Percentiles rank a stretch among this genome's conserved stretches.
Evolutionary conservation across 352 stramenopile species (phyloP).

Genomic region (Halophytophthora polymorphica): DNA sequence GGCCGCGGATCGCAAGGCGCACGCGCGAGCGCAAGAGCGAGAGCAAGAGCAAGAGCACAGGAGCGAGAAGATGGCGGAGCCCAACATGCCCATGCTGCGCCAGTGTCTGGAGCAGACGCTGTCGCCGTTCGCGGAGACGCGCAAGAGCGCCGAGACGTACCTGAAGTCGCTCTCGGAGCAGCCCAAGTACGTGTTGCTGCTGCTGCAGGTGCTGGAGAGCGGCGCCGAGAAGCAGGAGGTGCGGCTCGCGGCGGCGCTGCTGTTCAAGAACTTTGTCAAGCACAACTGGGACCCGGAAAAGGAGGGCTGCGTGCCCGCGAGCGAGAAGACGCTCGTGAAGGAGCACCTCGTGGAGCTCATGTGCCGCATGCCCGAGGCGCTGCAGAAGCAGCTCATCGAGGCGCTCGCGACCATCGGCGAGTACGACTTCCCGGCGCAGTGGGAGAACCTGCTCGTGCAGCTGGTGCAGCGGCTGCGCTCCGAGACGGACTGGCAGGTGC

Average conservation of each 20-base stretch:
- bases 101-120: constrained; percentile 77
- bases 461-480: constrained; percentile 92
- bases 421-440: constrained; percentile 97
- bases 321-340: constrained; percentile 95
- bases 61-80: constrained; percentile 40
- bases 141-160: constrained; percentile 68
- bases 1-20: constrained; percentile 4
- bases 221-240: constrained; percentile 54
- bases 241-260: constrained; percentile 65
- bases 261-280: constrained; percentile 99
- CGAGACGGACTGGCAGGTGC: constrained; percentile 88
- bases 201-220: constrained; percentile 77
- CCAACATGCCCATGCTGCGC: constrained; percentile 65
- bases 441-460: constrained; percentile 92
- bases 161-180: constrained; percentile 55
- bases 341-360: constrained; percentile 98
- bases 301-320: constrained; percentile 56
- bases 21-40: constrained; percentile 7
- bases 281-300: constrained; percentile 94
- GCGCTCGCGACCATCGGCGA: constrained; percentile 96
- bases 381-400: constrained; percentile 96
- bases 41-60: constrained; percentile 17
- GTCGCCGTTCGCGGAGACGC: constrained; percentile 64
- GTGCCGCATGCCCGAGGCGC: constrained; percentile 91
- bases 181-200: constrained; percentile 65